Evolutionary conservation across 176 grass and related monocot species (phyloP), one percentile per base, ranked within the genome.

Genomic region (barley (Hordeum vulgare)): DNA sequence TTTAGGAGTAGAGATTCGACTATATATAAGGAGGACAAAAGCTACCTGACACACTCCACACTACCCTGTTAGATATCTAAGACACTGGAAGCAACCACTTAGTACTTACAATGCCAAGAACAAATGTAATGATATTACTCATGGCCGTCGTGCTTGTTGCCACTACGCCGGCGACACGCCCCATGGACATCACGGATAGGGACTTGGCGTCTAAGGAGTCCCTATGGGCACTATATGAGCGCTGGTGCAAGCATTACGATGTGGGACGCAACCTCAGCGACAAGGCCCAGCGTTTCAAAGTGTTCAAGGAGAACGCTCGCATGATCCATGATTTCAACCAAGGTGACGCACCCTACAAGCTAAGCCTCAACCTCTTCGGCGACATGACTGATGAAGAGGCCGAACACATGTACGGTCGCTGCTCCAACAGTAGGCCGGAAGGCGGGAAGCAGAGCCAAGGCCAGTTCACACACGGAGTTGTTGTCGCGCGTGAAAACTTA

Each of bases 331-430:
- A 80, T 18, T 82, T 75, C 72, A 90, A 90, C 74, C 24, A 12
- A 11, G 49, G 79, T 60, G 65, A 84, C 42, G 66, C 45, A 18
- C 41, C 85, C 1, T 94, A 94, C 79, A 88, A 80, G 40, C 82
- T 88, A 2, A 61, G 80, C 18, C 81, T 89, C 40, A 91, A 94
- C 70, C 75, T 6, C 56, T 89, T 94, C 53, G 70, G 40, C 33
- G 88, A 94, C 79, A 94, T 84, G 92, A 84, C 75, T 4, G 81
- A 37, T 39, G 79, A 81, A 23, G 88, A 94, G 83, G 56, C 83
- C 45, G 57, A 2, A 13, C 58, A 37, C 21, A 60, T 24, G 9
- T 60, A 60, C 9, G n/a, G 75, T 85, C 9, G 31, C 49, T 34
- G 35, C 78, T 75, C 42, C 72, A 80, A 45, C 25, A 51, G 18